Base-by-base conservation (phyloP, 495 filamentous ascomycete genomes). In the Lophiostoma macrostomum region DNA sequence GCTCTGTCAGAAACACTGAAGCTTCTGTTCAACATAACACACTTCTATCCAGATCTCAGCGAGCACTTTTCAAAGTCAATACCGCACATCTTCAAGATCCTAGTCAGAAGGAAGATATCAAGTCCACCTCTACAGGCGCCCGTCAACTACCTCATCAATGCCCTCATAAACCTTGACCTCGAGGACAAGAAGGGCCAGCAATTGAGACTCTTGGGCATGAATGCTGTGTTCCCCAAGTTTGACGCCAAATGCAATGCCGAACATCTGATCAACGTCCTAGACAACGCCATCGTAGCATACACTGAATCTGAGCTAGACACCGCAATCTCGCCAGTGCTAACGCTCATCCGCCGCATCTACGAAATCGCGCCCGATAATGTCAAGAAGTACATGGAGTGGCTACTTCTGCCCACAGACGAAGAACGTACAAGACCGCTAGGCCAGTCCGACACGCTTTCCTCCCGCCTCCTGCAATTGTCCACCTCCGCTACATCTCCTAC, bases 1-100 rank as follows among this genome's bases (percentile, higher is more conserved):
- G 91, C 90, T 6, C 73, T 98, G 4, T 77, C 73, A 0, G 94
- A 98, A 64, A 89, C 84, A 1, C 71, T 94, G 11, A 96, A 96
- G 64, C 74, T 98, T 35, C 69, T 95, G 5, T 98, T 94, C 72
- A 96, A 96, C 67, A 71, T 96, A 31, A 84, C 82, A 4, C 82
- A 89, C 64, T 80, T 84, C 57, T 84, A 80, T 60, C 80, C 83
- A 0, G 73, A 81, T 43, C 72, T 83, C 11, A 64, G 73, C 19
- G 66, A 64, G 16, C 67, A 73, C 0, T 95, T 95, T 65, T 78
- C 81, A 0, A 68, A 74, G 13, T 82, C 86, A 0, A 77, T 95
- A 27, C 79, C 83, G 3, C 76, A 79, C 47, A 81, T 98, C 11
- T 72, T 93, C 53, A 84, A 80, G 48, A 78, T 96, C 11, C 77